phyloP scores from a whole-genome alignment of 1,139 yeast genomes.

The Petasospora rhodanensis region DNA sequence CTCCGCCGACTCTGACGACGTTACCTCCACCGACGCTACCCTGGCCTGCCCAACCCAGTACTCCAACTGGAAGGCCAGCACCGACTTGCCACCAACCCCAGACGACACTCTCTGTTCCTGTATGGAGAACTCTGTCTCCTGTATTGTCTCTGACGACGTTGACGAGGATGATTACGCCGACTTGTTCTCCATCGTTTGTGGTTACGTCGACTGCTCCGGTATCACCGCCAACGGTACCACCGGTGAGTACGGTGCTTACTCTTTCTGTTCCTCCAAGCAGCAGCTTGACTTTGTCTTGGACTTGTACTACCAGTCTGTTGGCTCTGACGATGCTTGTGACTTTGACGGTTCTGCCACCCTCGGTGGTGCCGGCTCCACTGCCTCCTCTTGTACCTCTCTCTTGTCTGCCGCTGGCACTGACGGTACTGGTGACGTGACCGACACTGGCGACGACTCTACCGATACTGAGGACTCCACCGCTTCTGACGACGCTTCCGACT shows the following conservation, averaged over 20 bases:
- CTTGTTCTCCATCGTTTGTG: slow-evolving; percentile 55
- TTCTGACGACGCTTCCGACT: slow-evolving; percentile 17
- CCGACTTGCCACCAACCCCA: slow-evolving; percentile 73
- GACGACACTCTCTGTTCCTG: slow-evolving; percentile 59
- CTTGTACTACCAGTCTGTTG: slow-evolving; percentile 53
- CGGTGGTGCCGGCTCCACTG: slow-evolving; percentile 46
- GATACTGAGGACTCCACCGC: slow-evolving; percentile 28
- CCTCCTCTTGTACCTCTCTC: slow-evolving; percentile 38
- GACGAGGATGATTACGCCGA: slow-evolving; percentile 48
- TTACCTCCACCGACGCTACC: slow-evolving; percentile 41
- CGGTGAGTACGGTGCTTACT: slow-evolving; percentile 61
- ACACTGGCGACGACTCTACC: slow-evolving; percentile 39
- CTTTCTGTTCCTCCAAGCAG: slow-evolving; percentile 60
- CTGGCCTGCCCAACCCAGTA: slow-evolving; percentile 51
- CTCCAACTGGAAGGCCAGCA: slow-evolving; percentile 54
- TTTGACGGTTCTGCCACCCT: slow-evolving; percentile 62
- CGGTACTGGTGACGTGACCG: slow-evolving; percentile 41
- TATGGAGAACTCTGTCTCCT: slow-evolving; percentile 43
- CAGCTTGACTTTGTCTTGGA: slow-evolving; percentile 60
- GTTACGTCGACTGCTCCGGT: slow-evolving; percentile 46
- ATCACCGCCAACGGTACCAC: slow-evolving; percentile 55
- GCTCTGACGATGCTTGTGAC: slow-evolving; percentile 50
- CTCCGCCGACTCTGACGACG: slow-evolving; percentile 51
- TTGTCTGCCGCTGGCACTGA: slow-evolving; percentile 46
- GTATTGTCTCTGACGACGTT: slow-evolving; percentile 52